Conservation (phyloP, 352 stramenopile species). For the Globisporangium sylvaticum region DNA sequence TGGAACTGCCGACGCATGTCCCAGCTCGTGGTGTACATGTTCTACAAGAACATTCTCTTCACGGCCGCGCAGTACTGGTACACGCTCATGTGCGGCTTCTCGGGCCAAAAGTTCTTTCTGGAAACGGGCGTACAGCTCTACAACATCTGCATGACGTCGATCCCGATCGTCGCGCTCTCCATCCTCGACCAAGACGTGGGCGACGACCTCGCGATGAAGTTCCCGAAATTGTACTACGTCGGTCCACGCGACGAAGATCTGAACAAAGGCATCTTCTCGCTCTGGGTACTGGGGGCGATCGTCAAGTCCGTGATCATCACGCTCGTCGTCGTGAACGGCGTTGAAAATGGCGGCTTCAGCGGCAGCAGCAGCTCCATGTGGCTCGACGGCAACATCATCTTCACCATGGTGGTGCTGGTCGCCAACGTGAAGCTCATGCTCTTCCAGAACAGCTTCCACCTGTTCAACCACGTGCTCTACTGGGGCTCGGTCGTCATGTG, state of each 20-base stretch:
- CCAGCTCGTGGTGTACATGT: slow-evolving; percentile 90
- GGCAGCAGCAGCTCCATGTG: slow-evolving; percentile 60
- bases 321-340: slow-evolving; percentile 38
- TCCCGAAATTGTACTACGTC: slow-evolving; percentile 64
- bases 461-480: slow-evolving; percentile 67
- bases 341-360: slow-evolving; percentile 34
- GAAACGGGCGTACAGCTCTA: slow-evolving; percentile 78
- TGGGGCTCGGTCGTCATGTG: slow-evolving; percentile 57
- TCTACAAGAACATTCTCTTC: slow-evolving; percentile 92
- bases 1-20: slow-evolving; percentile 90
- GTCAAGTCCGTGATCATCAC: slow-evolving; percentile 74
- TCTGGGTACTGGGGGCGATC: slow-evolving; percentile 68
- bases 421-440: slow-evolving; percentile 79
- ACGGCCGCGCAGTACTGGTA: slow-evolving; percentile 76
- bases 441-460: slow-evolving; percentile 73
- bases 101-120: slow-evolving; percentile 82
- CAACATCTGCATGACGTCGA: slow-evolving; percentile 69
- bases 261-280: slow-evolving; percentile 57
- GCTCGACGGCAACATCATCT: slow-evolving; percentile 76
- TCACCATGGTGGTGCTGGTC: slow-evolving; percentile 72
- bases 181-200: slow-evolving; percentile 75
- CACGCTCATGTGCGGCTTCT: slow-evolving; percentile 70
- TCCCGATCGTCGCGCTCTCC: slow-evolving; percentile 64
- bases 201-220: slow-evolving; percentile 59
- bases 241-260: slow-evolving; percentile 64